A percentile compares a stretch with the other conserved stretches of the same genome.
Conservation (phyloP, 1,139 yeast genomes). For the Diutina pseudorugosa region DNA sequence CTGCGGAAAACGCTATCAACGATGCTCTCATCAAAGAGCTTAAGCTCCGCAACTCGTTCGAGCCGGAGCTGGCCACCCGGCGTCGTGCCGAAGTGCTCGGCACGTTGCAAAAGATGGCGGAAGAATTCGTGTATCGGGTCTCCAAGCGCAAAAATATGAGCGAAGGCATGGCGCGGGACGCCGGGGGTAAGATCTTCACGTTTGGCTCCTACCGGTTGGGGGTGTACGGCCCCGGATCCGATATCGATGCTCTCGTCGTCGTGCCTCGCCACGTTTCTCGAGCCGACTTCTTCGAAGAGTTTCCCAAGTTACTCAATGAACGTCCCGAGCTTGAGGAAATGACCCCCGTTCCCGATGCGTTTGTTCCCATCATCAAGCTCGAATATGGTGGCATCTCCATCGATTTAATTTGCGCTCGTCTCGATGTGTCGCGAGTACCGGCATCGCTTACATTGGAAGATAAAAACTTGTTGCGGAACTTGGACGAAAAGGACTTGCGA, state of each 20-base stretch:
- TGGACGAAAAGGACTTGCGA: constrained; percentile 84
- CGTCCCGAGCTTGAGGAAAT: constrained; percentile 82
- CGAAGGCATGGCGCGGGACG: constrained; percentile 94
- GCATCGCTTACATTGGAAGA: constrained; percentile 62
- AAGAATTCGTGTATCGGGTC: constrained; percentile 74
- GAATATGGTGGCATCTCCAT: constrained; percentile 83
- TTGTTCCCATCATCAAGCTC: constrained; percentile 86
- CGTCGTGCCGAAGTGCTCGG: constrained; percentile 67
- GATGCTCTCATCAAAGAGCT: constrained; percentile 69
- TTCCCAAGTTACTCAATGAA: constrained; percentile 50
- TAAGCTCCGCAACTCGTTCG: constrained; percentile 81
- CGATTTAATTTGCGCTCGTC: constrained; percentile 74
- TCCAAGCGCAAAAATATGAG: constrained; percentile 80
- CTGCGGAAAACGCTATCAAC: constrained; percentile 64
- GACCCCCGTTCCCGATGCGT: constrained; percentile 91
- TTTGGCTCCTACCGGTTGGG: constrained; percentile 92
- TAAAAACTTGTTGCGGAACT: constrained; percentile 68
- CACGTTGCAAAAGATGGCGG: constrained; percentile 55
- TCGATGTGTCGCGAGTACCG: constrained; percentile 79
- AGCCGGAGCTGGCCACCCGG: constrained; percentile 67
- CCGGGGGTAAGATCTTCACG: constrained; percentile 94
- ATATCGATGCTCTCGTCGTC: constrained; percentile 89
- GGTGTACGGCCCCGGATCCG: constrained; percentile 96
- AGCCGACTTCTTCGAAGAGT: constrained; percentile 77
- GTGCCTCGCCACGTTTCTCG: constrained; percentile 94